These are phyloP conservation scores for Coemansia sp. DNA, from an alignment of 192 early-diverging fungal genomes.

Conservation along the genomic window DNA sequence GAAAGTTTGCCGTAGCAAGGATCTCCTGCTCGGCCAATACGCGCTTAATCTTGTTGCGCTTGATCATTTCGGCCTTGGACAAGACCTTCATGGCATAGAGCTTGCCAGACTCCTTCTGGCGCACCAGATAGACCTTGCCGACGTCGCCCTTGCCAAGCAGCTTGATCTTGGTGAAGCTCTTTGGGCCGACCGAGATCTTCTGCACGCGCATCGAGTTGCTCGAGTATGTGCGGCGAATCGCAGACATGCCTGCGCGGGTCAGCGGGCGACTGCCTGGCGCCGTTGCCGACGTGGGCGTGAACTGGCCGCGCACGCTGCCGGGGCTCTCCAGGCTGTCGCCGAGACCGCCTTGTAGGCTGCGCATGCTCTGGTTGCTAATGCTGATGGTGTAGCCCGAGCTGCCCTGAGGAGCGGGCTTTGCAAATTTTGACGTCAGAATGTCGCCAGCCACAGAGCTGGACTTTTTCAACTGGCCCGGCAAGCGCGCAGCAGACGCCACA, in stretches of 20 bases:
- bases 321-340: constrained; percentile 50
- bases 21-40: constrained; percentile 97
- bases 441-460: constrained; percentile 41
- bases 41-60: constrained; percentile 96
- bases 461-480: constrained; percentile 42
- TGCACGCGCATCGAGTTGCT: constrained; percentile 77
- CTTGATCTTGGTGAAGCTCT: constrained; percentile 82
- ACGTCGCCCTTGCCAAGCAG: constrained; percentile 97
- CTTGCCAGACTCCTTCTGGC: constrained; percentile 72
- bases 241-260: constrained; percentile 43
- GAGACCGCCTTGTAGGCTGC: constrained; percentile 34
- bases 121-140: constrained; percentile 93
- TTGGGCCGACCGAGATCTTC: constrained; percentile 79
- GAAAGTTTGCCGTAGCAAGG: constrained; percentile 80
- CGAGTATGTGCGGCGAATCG: constrained; percentile 76
- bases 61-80: constrained; percentile 96
- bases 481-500: constrained; percentile 24
- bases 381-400: constrained; percentile 41
- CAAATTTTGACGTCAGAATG: constrained; percentile 30
- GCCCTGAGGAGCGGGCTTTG: constrained; percentile 15
- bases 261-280: constrained; percentile 37
- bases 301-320: constrained; percentile 43
- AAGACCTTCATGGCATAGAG: constrained; percentile 98
- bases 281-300: constrained; percentile 14
- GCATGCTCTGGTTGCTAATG: constrained; percentile 51